Evolutionary conservation across 176 grass and related monocot species (phyloP), one percentile per base, ranked within the genome.

Genomic region (Eragrostis nindensis): DNA sequence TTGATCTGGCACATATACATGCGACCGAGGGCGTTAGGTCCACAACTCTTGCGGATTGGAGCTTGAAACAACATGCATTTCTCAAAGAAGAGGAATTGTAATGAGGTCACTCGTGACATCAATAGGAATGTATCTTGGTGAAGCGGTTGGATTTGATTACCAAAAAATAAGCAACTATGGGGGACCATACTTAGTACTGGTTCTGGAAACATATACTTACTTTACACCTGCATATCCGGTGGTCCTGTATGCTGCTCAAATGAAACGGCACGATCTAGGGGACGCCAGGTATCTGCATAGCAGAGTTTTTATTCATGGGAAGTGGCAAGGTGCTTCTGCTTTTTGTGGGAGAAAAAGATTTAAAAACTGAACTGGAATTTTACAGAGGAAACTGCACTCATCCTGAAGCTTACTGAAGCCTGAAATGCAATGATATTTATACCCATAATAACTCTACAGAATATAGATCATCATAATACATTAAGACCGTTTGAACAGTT

Each of bases 91-190:
- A 55, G 10, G 4, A 42, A 21, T 52, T 17, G 50, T 11, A 21
- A 82, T 93, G 91, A 93, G 77, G 81, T 93, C 86, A 90, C 80
- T 67, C 4, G 26, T 93, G 87, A 93, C 87, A 66, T 93, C 83
- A 87, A 87, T 25, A 2, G 41, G 8, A 74, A 62, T 62, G 46
- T 49, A 74, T 68, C 44, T 80, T 21, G 13, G 44, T 5, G 24
- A 64, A 65, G 27, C 71, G 17, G 54, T 71, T 67, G 77, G 71
- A 75, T 70, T 76, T 71, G 36, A 64, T 80, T 62, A 79, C 72
- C n/a, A 11, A 74, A 46, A 15, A 22, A 16, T 17, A 84, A 55
- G 69, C 53, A 75, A 53, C 63, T 12, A 40, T 15, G 32, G 76
- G 86, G 81, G 81, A 63, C 87, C 81, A 75, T 69, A 25, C 55